These are phyloP conservation scores for Aspergillus ellipticus DNA, from an alignment of 495 filamentous ascomycete species.

Conservation along the genomic window DNA sequence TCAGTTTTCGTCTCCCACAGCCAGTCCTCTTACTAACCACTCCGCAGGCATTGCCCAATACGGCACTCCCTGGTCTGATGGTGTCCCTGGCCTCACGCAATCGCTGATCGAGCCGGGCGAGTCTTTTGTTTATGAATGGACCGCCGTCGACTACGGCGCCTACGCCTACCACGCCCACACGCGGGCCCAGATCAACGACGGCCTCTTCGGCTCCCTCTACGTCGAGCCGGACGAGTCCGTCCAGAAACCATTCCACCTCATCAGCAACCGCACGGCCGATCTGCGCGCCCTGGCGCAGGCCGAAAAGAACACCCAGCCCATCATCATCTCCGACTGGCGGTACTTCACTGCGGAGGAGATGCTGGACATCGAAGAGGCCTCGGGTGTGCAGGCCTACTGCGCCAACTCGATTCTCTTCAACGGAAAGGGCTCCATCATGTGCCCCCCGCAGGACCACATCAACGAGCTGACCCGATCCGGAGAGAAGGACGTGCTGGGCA, in stretches of 20 bases:
- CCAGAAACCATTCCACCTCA: constrained; percentile 34
- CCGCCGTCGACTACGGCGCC: constrained; percentile 46
- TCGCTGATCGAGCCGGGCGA: constrained; percentile 40
- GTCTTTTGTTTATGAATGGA: constrained; percentile 45
- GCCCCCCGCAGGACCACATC: constrained; percentile 37
- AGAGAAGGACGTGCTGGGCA: constrained; percentile 27
- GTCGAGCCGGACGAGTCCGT: constrained; percentile 5
- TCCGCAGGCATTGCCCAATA: constrained; percentile 8
- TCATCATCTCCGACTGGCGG: constrained; percentile 51
- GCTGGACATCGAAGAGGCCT: constrained; percentile 32
- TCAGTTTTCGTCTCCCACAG: constrained; percentile 6
- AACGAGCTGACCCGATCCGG: constrained; percentile 22
- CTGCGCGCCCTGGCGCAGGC: constrained; percentile 40
- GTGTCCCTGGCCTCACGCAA: constrained; percentile 48
- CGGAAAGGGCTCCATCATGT: constrained; percentile 49
- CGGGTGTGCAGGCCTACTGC: constrained; percentile 37
- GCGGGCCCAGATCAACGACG: constrained; percentile 46
- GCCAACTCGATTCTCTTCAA: constrained; percentile 52
- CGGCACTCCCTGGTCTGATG: constrained; percentile 46
- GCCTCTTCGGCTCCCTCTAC: constrained; percentile 47
- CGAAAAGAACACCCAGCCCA: constrained; percentile 29
- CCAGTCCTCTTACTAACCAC: neutral
- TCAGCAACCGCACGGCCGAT: constrained; percentile 29
- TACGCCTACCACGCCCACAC: constrained; percentile 55
- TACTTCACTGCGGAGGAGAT: constrained; percentile 46